Evolutionary conservation across 805 yeast genomes (phyloP).

Genomic region (Saturnispora hagleri): DNA sequence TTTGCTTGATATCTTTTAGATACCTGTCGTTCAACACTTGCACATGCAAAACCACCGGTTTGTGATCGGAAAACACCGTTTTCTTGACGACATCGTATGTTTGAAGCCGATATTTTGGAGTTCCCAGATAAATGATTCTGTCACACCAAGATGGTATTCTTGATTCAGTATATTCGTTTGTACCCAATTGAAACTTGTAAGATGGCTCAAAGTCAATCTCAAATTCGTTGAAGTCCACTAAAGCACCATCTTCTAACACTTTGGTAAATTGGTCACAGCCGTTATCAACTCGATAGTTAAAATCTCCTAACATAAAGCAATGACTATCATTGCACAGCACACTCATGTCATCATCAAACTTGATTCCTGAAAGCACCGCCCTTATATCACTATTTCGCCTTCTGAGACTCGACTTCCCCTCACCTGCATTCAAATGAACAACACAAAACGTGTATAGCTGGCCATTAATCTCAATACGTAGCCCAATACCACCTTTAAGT

Average conservation of each 20-base stretch:
- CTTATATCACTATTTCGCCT: slow-evolving; percentile 46
- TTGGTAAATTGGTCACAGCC: slow-evolving; percentile 4
- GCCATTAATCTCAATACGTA: slow-evolving; percentile 36
- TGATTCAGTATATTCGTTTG: slow-evolving; percentile 39
- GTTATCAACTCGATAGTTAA: slow-evolving; percentile 54
- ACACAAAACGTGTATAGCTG: slow-evolving; percentile 50
- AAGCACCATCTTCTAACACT: slow-evolving; percentile 29
- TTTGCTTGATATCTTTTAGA: not conserved
- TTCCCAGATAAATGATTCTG: slow-evolving; percentile 53
- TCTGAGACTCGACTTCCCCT: slow-evolving; percentile 42
- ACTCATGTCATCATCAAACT: slow-evolving; percentile 49
- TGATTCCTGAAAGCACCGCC: slow-evolving; percentile 42
- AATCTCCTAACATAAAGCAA: slow-evolving; percentile 72
- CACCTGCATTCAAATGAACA: slow-evolving; percentile 73
- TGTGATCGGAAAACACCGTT: slow-evolving; percentile 63
- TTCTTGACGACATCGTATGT: slow-evolving; percentile 42
- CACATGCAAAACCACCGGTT: slow-evolving; percentile 56
- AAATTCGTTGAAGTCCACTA: slow-evolving; percentile 60
- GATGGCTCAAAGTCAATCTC: slow-evolving; percentile 67
- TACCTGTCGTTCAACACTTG: slow-evolving; percentile 31
- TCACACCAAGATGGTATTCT: slow-evolving; percentile 90
- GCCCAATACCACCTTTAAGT: slow-evolving; percentile 66
- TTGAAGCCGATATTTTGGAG: slow-evolving; percentile 26
- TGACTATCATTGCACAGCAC: slow-evolving; percentile 46
- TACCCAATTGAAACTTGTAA: slow-evolving; percentile 52